Conservation (phyloP, 2,329 filamentous ascomycete genomes). For the Arthrobotrys megalospora region DNA sequence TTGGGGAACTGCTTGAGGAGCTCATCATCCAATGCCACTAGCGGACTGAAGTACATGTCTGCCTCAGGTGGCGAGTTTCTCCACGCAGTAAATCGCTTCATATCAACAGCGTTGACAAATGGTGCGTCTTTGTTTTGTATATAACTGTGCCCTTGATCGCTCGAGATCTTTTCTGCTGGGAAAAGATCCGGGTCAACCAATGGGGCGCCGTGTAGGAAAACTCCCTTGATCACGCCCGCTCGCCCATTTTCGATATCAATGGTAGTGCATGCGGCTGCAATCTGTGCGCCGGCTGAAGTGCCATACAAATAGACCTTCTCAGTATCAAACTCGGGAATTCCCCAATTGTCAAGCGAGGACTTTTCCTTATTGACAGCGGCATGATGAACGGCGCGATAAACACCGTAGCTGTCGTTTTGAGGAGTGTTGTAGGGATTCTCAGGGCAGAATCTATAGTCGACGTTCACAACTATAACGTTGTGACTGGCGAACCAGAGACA, state of each 20-base stretch:
- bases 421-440: constrained; percentile 44
- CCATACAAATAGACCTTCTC: constrained; percentile 45
- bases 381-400: constrained; percentile 27
- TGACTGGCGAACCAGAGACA: constrained; percentile 53
- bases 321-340: constrained; percentile 42
- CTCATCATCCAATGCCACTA: constrained; percentile 47
- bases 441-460: constrained; percentile 44
- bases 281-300: constrained; percentile 42
- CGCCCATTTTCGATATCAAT: constrained; percentile 39
- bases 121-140: constrained; percentile 57
- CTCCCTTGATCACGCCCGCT: constrained; percentile 33
- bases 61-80: constrained; percentile 47
- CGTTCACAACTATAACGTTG: constrained; percentile 48
- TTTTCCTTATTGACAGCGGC: constrained; percentile 13
- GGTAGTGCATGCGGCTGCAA: constrained; percentile 33
- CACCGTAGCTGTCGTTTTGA: constrained; percentile 44
- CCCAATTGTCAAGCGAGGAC: constrained; percentile 15
- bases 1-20: constrained; percentile 33
- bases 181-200: constrained; percentile 39
- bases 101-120: constrained; percentile 25
- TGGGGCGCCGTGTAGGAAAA: constrained; percentile 29
- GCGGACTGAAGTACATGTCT: constrained; percentile 54
- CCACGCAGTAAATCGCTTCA: constrained; percentile 23
- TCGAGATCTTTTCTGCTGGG: constrained; percentile 33
- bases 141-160: constrained; percentile 21